Evolutionary conservation across 352 stramenopile species (phyloP).

Genomic region (Phytophthora pinifolia): DNA sequence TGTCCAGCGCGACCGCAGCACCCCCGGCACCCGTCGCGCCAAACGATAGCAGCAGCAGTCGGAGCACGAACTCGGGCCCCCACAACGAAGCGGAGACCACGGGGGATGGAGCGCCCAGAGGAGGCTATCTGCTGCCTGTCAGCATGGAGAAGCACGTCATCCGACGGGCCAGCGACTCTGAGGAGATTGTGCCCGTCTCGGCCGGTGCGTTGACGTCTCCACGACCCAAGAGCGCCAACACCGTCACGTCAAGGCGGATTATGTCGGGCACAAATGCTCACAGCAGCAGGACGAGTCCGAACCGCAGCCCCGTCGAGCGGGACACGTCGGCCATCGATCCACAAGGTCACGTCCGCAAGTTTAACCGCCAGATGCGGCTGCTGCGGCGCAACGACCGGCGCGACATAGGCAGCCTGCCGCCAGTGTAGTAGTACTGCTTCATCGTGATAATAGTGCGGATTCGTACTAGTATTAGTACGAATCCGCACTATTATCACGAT

Average conservation of each 20-base stretch:
- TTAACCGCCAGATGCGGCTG: slow-evolving; percentile 71
- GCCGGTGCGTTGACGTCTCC: slow-evolving; percentile 9
- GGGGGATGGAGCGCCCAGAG: slow-evolving; percentile 3
- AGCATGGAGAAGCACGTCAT: slow-evolving; percentile 56
- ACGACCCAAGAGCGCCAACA: slow-evolving; percentile 6
- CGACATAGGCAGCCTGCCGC: slow-evolving; percentile 39
- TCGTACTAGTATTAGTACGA: no score
- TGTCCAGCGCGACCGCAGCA: not conserved
- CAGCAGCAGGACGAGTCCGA: slow-evolving; percentile 12
- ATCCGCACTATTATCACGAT: no score
- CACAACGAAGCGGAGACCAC: slow-evolving; percentile 7
- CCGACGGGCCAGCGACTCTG: slow-evolving; percentile 10
- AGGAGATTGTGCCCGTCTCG: slow-evolving; percentile 29
- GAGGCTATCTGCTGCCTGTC: slow-evolving; percentile 50
- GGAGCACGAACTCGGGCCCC: slow-evolving; percentile 15
- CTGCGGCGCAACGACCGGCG: slow-evolving; percentile 59
- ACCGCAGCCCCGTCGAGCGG: not conserved
- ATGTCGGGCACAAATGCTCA: slow-evolving; percentile 2
- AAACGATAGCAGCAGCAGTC: slow-evolving; percentile 18
- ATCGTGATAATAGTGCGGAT: no score
- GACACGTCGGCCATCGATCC: slow-evolving; percentile 33
- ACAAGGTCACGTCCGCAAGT: slow-evolving; percentile 58
- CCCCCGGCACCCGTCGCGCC: not conserved
- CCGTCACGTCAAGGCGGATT: slow-evolving; percentile 6
- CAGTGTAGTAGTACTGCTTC: no score